A percentile compares a stretch with the other conserved stretches of the same genome.
Conservation (phyloP, 306 rosid species). For the Lupinus albus region DNA sequence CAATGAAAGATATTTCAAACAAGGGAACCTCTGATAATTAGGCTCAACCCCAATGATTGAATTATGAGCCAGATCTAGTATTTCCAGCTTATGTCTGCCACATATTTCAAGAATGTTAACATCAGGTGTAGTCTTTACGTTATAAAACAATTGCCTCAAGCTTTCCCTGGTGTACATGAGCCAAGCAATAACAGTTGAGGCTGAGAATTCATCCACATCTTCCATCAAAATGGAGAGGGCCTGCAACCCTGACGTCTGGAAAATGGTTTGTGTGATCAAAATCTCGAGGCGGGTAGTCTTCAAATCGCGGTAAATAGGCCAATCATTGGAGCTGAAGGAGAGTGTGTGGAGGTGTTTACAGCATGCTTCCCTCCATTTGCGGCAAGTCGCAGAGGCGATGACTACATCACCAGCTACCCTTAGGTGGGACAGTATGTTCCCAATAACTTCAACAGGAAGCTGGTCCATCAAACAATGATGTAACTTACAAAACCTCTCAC, state of each 20-base stretch:
- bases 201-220: conserved; percentile 70
- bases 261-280: conserved; percentile 79
- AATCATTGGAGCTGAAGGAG: conserved; percentile 74
- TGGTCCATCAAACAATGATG: conserved; percentile 53
- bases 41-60: conserved; percentile 72
- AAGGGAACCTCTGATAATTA: conserved; percentile 68
- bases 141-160: conserved; percentile 56
- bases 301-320: conserved; percentile 61
- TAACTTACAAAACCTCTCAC: conserved; percentile 23
- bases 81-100: conserved; percentile 69
- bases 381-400: conserved; percentile 75
- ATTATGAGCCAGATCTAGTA: conserved; percentile 61
- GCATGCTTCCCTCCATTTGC: conserved; percentile 77
- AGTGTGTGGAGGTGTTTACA: conserved; percentile 66
- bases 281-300: conserved; percentile 63
- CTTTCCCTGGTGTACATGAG: conserved; percentile 76
- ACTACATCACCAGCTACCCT: conserved; percentile 75
- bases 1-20: conserved; percentile 70
- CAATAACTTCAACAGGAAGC: conserved; percentile 86
- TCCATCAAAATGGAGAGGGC: conserved; percentile 73
- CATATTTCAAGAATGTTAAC: conserved; percentile 75
- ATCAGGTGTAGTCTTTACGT: conserved; percentile 62
- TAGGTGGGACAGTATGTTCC: conserved; percentile 76
- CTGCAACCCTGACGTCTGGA: conserved; percentile 73
- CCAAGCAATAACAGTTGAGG: conserved; percentile 80